Percentiles rank a stretch among this genome's conserved stretches.
These are phyloP conservation scores for Malus domestica DNA, from an alignment of 306 rosid species.

Conservation along the genomic window DNA sequence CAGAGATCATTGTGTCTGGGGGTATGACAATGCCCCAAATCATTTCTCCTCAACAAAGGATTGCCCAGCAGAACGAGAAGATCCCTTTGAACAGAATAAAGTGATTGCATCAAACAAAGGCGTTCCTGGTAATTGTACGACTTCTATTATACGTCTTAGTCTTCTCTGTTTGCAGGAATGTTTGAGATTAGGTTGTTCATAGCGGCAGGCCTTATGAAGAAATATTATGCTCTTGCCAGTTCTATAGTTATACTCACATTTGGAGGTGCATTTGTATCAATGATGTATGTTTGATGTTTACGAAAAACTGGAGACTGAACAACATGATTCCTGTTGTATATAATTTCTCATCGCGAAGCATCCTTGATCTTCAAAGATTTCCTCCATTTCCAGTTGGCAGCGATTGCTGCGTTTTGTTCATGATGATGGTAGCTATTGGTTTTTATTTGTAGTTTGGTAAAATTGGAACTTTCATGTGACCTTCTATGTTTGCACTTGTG, in stretches of 20 bases:
- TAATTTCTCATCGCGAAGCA: neutral
- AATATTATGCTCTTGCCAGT: neutral
- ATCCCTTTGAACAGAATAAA: constrained; percentile 59
- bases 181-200: constrained; percentile 5
- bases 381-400: neutral
- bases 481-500: too few species aligned
- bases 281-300: neutral
- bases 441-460: neutral
- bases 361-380: neutral
- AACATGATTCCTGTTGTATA: neutral
- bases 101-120: constrained; percentile 11
- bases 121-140: neutral
- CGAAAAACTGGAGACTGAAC: neutral
- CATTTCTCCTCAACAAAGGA: constrained; percentile 59
- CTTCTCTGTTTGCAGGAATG: neutral
- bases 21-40: constrained; percentile 91
- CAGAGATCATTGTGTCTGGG: constrained; percentile 91
- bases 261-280: constrained; percentile 4
- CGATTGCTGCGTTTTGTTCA: neutral
- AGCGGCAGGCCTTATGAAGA: neutral
- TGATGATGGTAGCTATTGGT: neutral
- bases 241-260: neutral
- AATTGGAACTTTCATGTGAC: too few species aligned
- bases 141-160: neutral
- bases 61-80: constrained; percentile 41